Conservation (phyloP, 495 filamentous ascomycete species). For the Tuber brumale region DNA sequence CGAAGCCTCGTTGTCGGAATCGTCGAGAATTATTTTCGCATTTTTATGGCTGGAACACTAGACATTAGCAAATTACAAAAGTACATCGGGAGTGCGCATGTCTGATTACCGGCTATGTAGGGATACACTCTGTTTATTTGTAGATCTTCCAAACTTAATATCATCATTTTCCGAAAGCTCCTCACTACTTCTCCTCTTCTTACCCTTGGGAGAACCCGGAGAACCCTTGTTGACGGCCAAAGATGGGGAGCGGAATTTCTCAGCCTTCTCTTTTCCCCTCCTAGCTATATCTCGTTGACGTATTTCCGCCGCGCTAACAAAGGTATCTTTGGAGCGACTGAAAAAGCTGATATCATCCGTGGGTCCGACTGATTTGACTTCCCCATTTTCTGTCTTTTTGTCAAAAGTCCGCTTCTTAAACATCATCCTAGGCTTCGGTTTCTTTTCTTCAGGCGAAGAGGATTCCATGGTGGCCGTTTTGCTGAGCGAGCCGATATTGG, state of each 20-base stretch:
- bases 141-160: constrained; percentile 7
- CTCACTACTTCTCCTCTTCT: constrained; percentile 5
- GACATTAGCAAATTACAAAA: constrained; percentile 14
- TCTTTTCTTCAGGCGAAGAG: constrained; percentile 11
- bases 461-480: constrained; percentile 24
- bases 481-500: not conserved
- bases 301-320: constrained; percentile 8
- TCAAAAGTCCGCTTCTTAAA: constrained; percentile 28
- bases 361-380: not conserved
- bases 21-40: constrained; percentile 20
- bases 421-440: constrained; percentile 18
- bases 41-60: constrained; percentile 16
- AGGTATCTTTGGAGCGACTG: constrained; percentile 23
- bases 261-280: constrained; percentile 8
- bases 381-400: not conserved
- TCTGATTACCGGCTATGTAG: constrained; percentile 10
- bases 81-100: not conserved
- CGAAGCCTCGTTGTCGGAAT: constrained; percentile 14
- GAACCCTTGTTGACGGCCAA: constrained; percentile 6
- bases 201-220: constrained; percentile 29
- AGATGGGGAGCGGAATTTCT: constrained; percentile 11
- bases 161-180: constrained; percentile 21
- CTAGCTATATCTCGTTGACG: constrained; percentile 8
- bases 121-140: constrained; percentile 5
- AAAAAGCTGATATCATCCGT: constrained; percentile 25